phyloP scores from a whole-genome alignment of 441 rosid genomes.

The Adansonia gregorii region DNA sequence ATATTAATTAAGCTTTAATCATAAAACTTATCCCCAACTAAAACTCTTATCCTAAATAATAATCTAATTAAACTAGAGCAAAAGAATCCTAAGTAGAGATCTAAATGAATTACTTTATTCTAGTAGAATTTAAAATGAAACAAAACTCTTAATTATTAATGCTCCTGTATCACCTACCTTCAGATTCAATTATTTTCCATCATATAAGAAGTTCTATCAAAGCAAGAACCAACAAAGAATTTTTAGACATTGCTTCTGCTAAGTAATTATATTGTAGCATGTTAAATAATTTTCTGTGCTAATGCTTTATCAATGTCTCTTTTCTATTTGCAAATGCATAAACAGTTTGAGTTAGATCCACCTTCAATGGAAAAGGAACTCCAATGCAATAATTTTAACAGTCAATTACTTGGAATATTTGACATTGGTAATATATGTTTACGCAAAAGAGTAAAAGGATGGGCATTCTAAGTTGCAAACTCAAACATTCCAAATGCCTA shows the following conservation, averaged over 20 bases:
- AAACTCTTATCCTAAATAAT: too few species aligned
- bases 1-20: too few species aligned
- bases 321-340: neutral
- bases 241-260: neutral
- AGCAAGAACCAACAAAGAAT: neutral
- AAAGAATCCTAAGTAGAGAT: too few species aligned
- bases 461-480: neutral
- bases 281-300: neutral
- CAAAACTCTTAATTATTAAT: too few species aligned
- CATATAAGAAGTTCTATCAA: neutral
- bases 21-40: too few species aligned
- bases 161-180: neutral
- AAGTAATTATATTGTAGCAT: slow-evolving; percentile 11
- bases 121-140: too few species aligned
- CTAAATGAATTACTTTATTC: too few species aligned
- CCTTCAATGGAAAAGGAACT: neutral
- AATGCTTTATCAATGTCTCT: neutral
- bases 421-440: neutral
- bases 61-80: too few species aligned
- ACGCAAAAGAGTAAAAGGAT: neutral
- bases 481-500: neutral
- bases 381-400: neutral
- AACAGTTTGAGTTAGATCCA: neutral
- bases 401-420: neutral
- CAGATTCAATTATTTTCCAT: neutral